Evolutionary conservation across 495 filamentous ascomycete genomes (phyloP).

Genomic region (Sordaria brevicollis): DNA sequence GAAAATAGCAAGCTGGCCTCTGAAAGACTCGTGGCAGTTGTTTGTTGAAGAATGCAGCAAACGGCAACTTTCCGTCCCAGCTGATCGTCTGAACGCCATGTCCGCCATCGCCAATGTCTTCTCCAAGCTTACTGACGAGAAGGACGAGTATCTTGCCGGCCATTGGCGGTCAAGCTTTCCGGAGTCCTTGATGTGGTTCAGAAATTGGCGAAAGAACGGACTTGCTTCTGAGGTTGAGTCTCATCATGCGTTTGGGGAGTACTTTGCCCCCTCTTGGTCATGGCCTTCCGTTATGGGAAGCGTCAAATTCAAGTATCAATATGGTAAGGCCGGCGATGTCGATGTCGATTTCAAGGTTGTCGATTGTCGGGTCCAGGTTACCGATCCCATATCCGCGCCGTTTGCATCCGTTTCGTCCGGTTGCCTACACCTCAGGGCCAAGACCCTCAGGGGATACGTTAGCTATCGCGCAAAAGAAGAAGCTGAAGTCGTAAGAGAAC

Average conservation of each 20-base stretch:
- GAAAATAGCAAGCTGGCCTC: background rate
- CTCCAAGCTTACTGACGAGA: background rate
- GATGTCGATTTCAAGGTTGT: background rate
- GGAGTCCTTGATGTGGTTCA: background rate
- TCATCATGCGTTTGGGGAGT: background rate
- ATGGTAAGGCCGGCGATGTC: background rate
- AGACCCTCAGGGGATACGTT: background rate
- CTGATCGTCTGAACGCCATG: background rate
- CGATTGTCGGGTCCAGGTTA: background rate
- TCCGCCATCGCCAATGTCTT: constrained; percentile 6
- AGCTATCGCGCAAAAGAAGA: background rate
- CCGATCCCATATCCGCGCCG: background rate
- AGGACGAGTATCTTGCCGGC: background rate
- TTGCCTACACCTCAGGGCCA: background rate
- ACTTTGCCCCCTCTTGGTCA: background rate
- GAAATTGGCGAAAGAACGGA: too few species aligned
- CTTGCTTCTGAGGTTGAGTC: too few species aligned
- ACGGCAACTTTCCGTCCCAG: background rate
- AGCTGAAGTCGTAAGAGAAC: background rate
- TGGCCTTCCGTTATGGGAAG: background rate
- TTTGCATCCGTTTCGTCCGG: background rate
- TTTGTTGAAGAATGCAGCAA: background rate
- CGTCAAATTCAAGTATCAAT: background rate
- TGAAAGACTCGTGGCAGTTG: background rate
- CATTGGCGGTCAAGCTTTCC: background rate